Percentiles rank a stretch among this genome's conserved stretches.
Conservation (phyloP, 805 yeast genomes). For the Isabelozyma rhagii region DNA sequence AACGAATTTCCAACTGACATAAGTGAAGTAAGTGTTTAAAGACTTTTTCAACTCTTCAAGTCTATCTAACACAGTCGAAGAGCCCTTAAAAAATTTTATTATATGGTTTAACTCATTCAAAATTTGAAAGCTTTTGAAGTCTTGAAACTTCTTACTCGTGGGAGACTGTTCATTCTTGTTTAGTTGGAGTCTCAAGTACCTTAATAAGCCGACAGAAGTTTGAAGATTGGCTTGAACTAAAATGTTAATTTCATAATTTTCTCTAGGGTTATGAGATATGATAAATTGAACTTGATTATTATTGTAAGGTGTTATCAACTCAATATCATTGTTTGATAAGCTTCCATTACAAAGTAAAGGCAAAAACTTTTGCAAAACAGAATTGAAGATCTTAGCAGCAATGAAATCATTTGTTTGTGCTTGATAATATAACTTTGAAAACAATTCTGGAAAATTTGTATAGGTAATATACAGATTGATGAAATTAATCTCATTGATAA, state of each 20-base stretch:
- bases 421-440: constrained; percentile 4
- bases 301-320: not conserved
- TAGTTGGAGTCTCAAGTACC: constrained; percentile 3
- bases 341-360: constrained; percentile 9
- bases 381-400: not conserved
- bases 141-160: not conserved
- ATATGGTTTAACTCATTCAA: constrained; percentile 9
- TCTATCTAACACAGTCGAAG: not conserved
- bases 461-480: constrained; percentile 2
- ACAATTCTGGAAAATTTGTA: constrained; percentile 6
- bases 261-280: constrained; percentile 8
- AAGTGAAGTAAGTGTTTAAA: not conserved
- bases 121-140: constrained; percentile 1
- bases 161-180: not conserved
- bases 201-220: constrained; percentile 13
- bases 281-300: constrained; percentile 5
- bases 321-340: not conserved
- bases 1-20: constrained; percentile 5
- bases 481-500: constrained; percentile 4
- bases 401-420: not conserved
- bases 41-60: not conserved
- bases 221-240: constrained; percentile 12
- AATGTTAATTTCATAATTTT: constrained; percentile 18
- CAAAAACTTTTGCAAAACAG: constrained; percentile 1
- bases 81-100: constrained; percentile 2